phyloP scores from a whole-genome alignment of 202 grass and related monocot genomes.

The Musa balbisiana region DNA sequence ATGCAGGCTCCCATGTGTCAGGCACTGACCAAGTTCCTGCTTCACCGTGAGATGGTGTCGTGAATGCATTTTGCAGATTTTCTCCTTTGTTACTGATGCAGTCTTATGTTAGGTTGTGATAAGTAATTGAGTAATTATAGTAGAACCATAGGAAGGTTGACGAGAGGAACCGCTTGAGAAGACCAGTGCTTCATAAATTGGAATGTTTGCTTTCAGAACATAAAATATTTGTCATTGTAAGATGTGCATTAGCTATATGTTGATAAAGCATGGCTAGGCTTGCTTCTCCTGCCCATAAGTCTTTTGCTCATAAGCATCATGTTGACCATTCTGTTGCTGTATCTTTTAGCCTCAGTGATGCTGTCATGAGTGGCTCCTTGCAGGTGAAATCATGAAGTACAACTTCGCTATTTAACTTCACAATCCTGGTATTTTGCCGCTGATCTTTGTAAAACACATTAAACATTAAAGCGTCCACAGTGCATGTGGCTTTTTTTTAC shows the following conservation, averaged over 20 bases:
- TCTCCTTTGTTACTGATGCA: not conserved
- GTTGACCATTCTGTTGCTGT: not conserved
- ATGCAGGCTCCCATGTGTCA: slow-evolving; percentile 37
- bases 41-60: slow-evolving; percentile 38
- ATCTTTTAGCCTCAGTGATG: no score
- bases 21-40: slow-evolving; percentile 37
- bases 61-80: not conserved
- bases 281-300: not conserved
- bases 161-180: not conserved
- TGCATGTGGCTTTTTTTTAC: no score
- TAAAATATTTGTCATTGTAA: not conserved
- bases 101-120: not conserved
- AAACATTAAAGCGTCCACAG: no score
- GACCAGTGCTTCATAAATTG: not conserved
- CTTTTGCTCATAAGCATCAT: no score
- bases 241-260: not conserved
- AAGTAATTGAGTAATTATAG: not conserved
- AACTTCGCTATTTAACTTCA: no score
- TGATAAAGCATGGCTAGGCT: not conserved
- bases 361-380: no score
- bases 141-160: not conserved
- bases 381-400: no score
- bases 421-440: no score
- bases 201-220: not conserved
- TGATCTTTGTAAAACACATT: no score